A percentile compares a stretch with the other conserved stretches of the same genome.
These are phyloP conservation scores for Aspergillus arachidicola DNA, from an alignment of 2,329 filamentous ascomycete species.

Conservation along the genomic window DNA sequence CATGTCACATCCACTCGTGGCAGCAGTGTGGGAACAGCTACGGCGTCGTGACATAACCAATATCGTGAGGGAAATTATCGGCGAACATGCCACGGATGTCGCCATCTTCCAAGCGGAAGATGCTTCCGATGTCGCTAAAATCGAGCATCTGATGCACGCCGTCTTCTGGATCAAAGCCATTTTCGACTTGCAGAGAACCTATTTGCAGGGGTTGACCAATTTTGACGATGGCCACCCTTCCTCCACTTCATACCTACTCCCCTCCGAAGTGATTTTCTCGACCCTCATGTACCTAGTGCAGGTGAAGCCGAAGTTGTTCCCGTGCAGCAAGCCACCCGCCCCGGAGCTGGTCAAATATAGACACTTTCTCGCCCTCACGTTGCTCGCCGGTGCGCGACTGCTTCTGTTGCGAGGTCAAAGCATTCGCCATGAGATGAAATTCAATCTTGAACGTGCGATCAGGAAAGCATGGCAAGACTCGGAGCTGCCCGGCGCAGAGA, in stretches of 20 bases:
- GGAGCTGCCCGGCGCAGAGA: conserved; percentile 33
- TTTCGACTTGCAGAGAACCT: conserved; percentile 39
- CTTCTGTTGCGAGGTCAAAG: conserved; percentile 33
- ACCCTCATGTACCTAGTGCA: conserved; percentile 39
- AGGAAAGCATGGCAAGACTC: conserved; percentile 37
- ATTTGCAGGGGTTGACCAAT: conserved; percentile 32
- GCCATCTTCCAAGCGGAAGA: conserved; percentile 26
- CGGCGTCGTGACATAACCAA: conserved; percentile 37
- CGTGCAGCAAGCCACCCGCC: conserved; percentile 29
- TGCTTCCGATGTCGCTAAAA: conserved; percentile 18
- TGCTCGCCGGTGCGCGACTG: conserved; percentile 39
- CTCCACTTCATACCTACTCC: conserved; percentile 32
- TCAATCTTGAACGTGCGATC: conserved; percentile 34
- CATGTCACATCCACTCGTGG: conserved; percentile 37
- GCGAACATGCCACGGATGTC: conserved; percentile 35
- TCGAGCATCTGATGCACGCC: conserved; percentile 29
- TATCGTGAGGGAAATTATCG: conserved; percentile 39
- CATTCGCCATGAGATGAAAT: conserved; percentile 29
- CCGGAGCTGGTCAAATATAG: conserved; percentile 21
- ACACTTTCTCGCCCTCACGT: conserved; percentile 26
- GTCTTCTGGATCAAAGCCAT: conserved; percentile 42
- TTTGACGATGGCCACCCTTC: conserved; percentile 33
- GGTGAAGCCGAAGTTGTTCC: conserved; percentile 34
- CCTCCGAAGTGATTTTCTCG: conserved; percentile 35
- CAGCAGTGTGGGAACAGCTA: conserved; percentile 39